Conservation (phyloP, 225 moss, liverwort and hornwort species). For the Antitrichia curtipendula region DNA sequence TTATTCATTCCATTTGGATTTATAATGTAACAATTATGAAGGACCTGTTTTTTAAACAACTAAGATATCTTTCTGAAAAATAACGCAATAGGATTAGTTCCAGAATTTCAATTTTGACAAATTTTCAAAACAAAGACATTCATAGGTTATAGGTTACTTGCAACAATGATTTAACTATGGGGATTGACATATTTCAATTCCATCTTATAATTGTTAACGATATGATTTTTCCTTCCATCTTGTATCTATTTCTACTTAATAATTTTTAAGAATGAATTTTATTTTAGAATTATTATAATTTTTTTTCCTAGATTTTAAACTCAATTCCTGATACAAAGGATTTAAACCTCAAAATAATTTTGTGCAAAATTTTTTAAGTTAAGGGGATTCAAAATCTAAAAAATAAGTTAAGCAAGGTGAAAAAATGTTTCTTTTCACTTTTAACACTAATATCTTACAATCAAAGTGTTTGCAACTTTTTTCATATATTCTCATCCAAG, state of each 20-base stretch:
- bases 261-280: background rate
- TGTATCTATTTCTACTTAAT: background rate
- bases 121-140: background rate
- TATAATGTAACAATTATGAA: background rate
- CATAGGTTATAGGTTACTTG: background rate
- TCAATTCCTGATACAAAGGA: too few species aligned
- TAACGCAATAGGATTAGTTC: fast-evolving
- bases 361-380: too few species aligned
- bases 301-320: too few species aligned
- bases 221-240: background rate
- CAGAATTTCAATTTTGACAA: background rate
- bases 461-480: background rate
- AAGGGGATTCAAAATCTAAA: too few species aligned
- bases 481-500: fast-evolving
- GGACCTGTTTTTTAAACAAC: too few species aligned
- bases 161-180: background rate
- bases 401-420: background rate
- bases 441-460: background rate
- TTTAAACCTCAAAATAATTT: too few species aligned
- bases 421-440: background rate
- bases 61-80: fast-evolving
- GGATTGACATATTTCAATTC: background rate
- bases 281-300: too few species aligned
- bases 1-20: background rate
- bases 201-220: fast-evolving